These are phyloP conservation scores for Suaeda aralocaspica DNA, from an alignment of 148 eudicot species.

Conservation along the genomic window DNA sequence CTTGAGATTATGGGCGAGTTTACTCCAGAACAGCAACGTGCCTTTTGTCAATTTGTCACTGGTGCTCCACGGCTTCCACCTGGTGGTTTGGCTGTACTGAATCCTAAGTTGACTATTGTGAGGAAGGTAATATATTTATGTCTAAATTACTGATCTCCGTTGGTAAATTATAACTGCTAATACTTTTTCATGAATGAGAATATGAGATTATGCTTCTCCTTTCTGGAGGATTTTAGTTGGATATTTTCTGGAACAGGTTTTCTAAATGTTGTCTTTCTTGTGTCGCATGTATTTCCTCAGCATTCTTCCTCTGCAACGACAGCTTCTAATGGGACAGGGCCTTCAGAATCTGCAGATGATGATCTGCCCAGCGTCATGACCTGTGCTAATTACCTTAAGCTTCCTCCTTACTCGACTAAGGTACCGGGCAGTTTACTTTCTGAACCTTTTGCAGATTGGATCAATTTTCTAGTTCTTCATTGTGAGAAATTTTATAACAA, in stretches of 20 bases:
- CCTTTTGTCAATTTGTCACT: slow-evolving; percentile 97
- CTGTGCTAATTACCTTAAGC: slow-evolving; percentile 95
- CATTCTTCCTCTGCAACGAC: slow-evolving; percentile 56
- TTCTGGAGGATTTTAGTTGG: too few relatives aligned
- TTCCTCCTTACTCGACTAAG: slow-evolving; percentile 94
- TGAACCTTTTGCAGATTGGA: too few relatives aligned
- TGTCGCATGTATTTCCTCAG: slow-evolving; percentile 32
- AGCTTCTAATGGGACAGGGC: slow-evolving; percentile 43
- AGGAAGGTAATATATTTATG: slow-evolving; percentile 57
- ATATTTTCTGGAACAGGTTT: neutral
- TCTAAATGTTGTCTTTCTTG: neutral
- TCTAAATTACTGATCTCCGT: neutral
- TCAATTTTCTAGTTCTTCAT: neutral
- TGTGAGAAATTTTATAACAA: neutral
- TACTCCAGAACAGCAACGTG: slow-evolving; percentile 81
- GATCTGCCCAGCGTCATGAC: slow-evolving; percentile 99
- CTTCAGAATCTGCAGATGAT: slow-evolving; percentile 68
- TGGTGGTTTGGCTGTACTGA: slow-evolving; percentile 84
- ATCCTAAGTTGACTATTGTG: slow-evolving; percentile 93
- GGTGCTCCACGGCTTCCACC: slow-evolving; percentile 97
- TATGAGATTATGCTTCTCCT: too few relatives aligned
- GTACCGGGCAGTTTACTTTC: slow-evolving; percentile 23
- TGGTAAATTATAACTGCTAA: too few relatives aligned
- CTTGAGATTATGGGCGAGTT: slow-evolving; percentile 96
- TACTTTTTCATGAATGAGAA: neutral